Evolutionary conservation across 306 rosid species (phyloP), one percentile per base, ranked within the genome.

Genomic region (Canavalia ensiformis): DNA sequence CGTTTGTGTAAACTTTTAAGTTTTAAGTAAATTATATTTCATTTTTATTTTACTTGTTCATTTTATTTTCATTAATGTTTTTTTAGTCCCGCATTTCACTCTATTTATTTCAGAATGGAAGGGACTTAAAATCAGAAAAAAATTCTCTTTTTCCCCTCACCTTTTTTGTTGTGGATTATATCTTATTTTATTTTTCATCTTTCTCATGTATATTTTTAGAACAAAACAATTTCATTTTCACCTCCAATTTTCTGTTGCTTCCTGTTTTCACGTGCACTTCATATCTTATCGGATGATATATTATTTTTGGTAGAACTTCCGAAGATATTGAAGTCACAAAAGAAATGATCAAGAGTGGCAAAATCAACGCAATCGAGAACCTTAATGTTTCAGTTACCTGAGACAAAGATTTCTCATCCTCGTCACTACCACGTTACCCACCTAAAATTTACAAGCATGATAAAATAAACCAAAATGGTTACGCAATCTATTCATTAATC

Each of bases 401-500:
- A 54, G 88, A 74, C 82, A 87, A 77, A 69, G 77, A 77, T 87
- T 84, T 80, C 52, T 76, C 45, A 72, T 65, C 49, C 52, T 79
- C 72, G 77, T 44, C 74, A 66, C 72, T 33, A 34, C 66, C 47
- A 72, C 52, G n/a, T 51, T 52, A 74, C 59, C 62, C 37, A 82
- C 56, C 74, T 45, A 41, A 68, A 71, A 45, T 71, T 54, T 62
- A 71, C 31, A 54, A 65, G 44, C 57, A 83, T 50, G 58, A 51
- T 69, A 71, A 70, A 76, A 44, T 54, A 68, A 75, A 74, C 8
- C 45, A 71, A 57, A 75, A 86, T 52, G 80, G 56, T 76, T 69
- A 41, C 62, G 76, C 78, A 74, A 84, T 82, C 58, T 84, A 63
- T 76, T 82, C 78, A 72, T 83, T 84, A 71, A 86, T 57, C 80